These are phyloP conservation scores for Agroathelia rolfsii DNA, from an alignment of 1,284 basidiomycete genomes.

Conservation along the genomic window DNA sequence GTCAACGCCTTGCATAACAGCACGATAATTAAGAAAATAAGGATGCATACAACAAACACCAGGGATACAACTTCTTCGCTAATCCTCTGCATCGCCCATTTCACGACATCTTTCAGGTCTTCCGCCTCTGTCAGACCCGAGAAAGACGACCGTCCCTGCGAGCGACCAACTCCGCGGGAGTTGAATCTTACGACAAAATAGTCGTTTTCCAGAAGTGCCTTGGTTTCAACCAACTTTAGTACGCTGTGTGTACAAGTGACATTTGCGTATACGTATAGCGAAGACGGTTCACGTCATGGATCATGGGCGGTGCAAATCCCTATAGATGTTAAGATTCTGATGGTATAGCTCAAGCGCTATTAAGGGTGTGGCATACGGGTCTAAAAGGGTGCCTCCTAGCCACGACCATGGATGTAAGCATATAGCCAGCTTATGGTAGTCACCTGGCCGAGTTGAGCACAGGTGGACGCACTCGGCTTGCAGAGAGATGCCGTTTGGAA, in stretches of 20 bases:
- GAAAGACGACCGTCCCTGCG: conserved; percentile 59
- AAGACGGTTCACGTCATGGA: too few relatives aligned
- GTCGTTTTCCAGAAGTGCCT: conserved; percentile 30
- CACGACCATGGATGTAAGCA: conserved; percentile 74
- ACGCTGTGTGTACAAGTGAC: conserved; percentile 17
- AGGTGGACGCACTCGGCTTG: too few relatives aligned
- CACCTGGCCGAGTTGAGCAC: too few relatives aligned
- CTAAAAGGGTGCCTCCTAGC: conserved; percentile 64
- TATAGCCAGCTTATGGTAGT: conserved; percentile 44
- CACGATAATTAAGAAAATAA: conserved; percentile 4
- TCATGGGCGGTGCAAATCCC: too few relatives aligned
- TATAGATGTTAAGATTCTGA: too few relatives aligned
- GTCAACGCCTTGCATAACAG: neutral
- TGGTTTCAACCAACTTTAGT: conserved; percentile 17
- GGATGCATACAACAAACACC: conserved; percentile 39
- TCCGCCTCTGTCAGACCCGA: conserved; percentile 57
- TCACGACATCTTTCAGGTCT: conserved; percentile 54
- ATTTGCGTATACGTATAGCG: too few relatives aligned
- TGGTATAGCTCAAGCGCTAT: too few relatives aligned
- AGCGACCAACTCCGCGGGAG: conserved; percentile 64
- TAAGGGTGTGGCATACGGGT: conserved; percentile 62
- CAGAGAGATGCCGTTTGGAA: conserved; percentile 11
- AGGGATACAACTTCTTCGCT: conserved; percentile 34
- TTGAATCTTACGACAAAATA: conserved; percentile 65
- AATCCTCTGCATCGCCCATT: conserved; percentile 41